These are phyloP conservation scores for Lentinula sp. DNA, from an alignment of 768 basidiomycete species.

Conservation along the genomic window DNA sequence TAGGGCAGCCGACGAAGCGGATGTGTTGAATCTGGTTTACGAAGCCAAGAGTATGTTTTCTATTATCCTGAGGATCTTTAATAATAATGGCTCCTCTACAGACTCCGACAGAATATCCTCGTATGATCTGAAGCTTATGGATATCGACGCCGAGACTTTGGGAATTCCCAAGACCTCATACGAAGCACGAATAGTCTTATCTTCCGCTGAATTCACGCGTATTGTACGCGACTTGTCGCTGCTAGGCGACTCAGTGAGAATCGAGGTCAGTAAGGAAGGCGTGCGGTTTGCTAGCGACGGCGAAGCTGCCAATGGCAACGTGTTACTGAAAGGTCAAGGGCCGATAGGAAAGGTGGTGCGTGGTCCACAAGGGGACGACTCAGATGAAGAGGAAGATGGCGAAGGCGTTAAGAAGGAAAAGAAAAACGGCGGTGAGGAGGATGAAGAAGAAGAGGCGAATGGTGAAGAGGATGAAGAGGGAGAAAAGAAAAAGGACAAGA, in stretches of 20 bases:
- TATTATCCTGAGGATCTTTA: neutral
- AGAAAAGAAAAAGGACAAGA: conserved; percentile 36
- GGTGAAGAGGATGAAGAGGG: conserved; percentile 28
- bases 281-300: conserved; percentile 90
- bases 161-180: conserved; percentile 97
- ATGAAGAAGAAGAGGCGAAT: conserved; percentile 30
- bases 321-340: conserved; percentile 53
- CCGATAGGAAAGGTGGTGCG: conserved; percentile 11
- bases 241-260: conserved; percentile 90
- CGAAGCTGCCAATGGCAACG: conserved; percentile 87
- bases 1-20: conserved; percentile 87
- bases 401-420: conserved; percentile 33
- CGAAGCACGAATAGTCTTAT: conserved; percentile 87
- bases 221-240: conserved; percentile 89
- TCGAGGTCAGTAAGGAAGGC: conserved; percentile 95
- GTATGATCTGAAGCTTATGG: conserved; percentile 99
- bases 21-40: conserved; percentile 82
- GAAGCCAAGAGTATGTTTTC: conserved; percentile 74
- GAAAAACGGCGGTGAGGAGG: conserved; percentile 26
- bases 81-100: conserved; percentile 21
- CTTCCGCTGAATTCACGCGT: conserved; percentile 79
- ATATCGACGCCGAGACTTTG: conserved; percentile 93
- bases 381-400: conserved; percentile 33
- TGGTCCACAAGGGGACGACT: conserved; percentile 31
- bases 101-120: conserved; percentile 92